phyloP scores from a whole-genome alignment of 345 rosid species.

The Eucalyptus sp. region DNA sequence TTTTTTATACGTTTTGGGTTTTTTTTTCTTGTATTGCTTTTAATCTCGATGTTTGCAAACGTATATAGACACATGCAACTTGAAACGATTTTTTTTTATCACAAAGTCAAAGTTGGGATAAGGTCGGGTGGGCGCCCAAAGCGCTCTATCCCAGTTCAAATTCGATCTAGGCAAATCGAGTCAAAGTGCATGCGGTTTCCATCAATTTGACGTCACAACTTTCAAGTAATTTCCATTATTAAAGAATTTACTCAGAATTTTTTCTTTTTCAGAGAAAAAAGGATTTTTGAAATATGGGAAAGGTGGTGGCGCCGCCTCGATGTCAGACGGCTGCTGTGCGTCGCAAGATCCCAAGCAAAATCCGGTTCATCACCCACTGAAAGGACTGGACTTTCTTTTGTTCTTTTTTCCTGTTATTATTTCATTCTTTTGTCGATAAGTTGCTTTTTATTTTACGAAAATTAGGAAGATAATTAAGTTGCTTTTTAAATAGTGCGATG shows the following conservation, averaged over 20 bases:
- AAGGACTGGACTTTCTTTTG: neutral
- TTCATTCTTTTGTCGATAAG: neutral
- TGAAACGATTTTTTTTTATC: neutral
- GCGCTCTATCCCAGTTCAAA: neutral
- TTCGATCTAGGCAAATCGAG: neutral
- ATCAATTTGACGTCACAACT: neutral
- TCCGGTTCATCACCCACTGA: neutral
- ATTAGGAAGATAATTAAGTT: neutral
- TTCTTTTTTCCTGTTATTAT: neutral
- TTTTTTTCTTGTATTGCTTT: neutral
- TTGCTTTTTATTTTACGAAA: neutral
- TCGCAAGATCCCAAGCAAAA: neutral
- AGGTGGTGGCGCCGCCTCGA: neutral
- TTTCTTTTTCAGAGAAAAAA: neutral
- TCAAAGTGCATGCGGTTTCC: neutral
- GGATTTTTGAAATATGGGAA: neutral
- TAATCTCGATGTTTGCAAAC: neutral
- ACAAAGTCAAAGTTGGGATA: neutral
- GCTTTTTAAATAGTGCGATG: neutral
- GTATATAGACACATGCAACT: neutral
- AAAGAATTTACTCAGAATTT: neutral
- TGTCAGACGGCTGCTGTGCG: neutral
- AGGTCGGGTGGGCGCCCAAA: neutral
- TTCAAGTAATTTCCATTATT: neutral
- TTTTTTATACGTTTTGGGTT: neutral